phyloP scores from a whole-genome alignment of 2,329 filamentous ascomycete genomes.

The Pyrenophora tritici-repentis region DNA sequence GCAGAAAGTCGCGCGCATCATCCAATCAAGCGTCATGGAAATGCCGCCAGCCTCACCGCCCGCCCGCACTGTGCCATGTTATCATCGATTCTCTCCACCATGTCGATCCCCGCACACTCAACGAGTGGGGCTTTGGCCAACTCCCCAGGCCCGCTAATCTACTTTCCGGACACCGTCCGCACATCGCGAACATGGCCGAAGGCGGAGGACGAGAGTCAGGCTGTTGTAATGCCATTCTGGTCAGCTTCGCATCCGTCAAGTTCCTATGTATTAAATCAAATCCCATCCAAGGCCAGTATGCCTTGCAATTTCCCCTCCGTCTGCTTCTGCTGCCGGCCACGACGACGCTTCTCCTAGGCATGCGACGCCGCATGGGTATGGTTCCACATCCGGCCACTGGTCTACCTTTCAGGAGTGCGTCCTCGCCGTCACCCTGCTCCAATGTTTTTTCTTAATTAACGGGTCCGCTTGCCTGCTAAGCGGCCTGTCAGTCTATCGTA shows the following conservation, averaged over 20 bases:
- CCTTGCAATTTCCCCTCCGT: neutral
- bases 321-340: slow-evolving; percentile 1
- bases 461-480: slow-evolving; percentile 5
- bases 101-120: slow-evolving; percentile 29
- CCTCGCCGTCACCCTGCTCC: slow-evolving; percentile 10
- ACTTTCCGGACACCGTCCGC: slow-evolving; percentile 17
- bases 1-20: slow-evolving; percentile 29
- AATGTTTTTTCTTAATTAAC: neutral
- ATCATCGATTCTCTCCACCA: slow-evolving; percentile 33
- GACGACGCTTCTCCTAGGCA: neutral
- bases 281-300: slow-evolving; percentile 1
- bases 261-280: slow-evolving; percentile 13
- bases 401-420: slow-evolving; percentile 1
- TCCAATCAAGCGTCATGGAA: slow-evolving; percentile 23
- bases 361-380: slow-evolving; percentile 6
- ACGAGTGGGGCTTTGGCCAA: slow-evolving; percentile 18
- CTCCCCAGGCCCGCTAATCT: slow-evolving; percentile 20
- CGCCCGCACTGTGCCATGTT: slow-evolving; percentile 8
- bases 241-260: slow-evolving; percentile 16
- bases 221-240: slow-evolving; percentile 15
- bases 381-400: slow-evolving; percentile 8
- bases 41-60: slow-evolving; percentile 25
- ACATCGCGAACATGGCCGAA: slow-evolving; percentile 18
- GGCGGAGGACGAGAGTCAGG: slow-evolving; percentile 15
- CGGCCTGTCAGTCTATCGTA: slow-evolving; percentile 13